phyloP scores from a whole-genome alignment of 2,329 filamentous ascomycete genomes.

The Colletotrichum orchidophilum region DNA sequence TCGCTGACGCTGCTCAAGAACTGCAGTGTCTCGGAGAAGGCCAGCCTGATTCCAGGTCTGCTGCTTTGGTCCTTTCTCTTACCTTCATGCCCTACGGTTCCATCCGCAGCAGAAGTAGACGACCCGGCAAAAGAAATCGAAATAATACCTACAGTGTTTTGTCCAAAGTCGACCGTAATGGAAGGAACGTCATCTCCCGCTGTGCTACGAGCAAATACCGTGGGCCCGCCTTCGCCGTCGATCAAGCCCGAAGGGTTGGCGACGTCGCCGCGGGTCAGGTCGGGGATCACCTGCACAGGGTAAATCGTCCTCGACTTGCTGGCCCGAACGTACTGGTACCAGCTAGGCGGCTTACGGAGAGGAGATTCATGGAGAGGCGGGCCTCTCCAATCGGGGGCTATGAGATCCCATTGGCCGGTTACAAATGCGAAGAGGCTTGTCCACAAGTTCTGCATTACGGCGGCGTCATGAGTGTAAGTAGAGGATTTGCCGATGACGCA shows the following conservation, averaged over 20 bases:
- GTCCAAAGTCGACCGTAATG: constrained; percentile 60
- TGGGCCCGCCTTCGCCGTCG: constrained; percentile 37
- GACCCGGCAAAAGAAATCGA: constrained; percentile 53
- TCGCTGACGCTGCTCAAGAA: constrained; percentile 55
- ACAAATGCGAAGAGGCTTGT: constrained; percentile 6
- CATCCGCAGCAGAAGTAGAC: constrained; percentile 28
- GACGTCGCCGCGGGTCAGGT: constrained; percentile 48
- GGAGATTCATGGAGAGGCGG: neutral
- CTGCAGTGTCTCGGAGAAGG: constrained; percentile 59
- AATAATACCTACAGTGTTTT: constrained; percentile 55
- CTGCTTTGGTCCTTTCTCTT: constrained; percentile 12
- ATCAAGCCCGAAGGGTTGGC: constrained; percentile 48
- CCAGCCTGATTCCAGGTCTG: constrained; percentile 53
- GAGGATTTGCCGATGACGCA: neutral
- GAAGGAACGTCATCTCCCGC: constrained; percentile 41
- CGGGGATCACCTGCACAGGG: constrained; percentile 44
- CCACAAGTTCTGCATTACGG: constrained; percentile 1
- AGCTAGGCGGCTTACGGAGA: constrained; percentile 38
- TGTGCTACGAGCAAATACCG: constrained; percentile 42
- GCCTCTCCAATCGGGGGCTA: neutral
- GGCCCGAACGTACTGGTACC: constrained; percentile 52
- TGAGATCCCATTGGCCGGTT: constrained; percentile 10
- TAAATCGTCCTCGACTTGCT: constrained; percentile 43
- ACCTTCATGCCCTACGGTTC: neutral
- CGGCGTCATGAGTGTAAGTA: neutral